Evolutionary conservation across 2,329 filamentous ascomycete genomes (phyloP).

Genomic region (Chaetomiaceae sp.): DNA sequence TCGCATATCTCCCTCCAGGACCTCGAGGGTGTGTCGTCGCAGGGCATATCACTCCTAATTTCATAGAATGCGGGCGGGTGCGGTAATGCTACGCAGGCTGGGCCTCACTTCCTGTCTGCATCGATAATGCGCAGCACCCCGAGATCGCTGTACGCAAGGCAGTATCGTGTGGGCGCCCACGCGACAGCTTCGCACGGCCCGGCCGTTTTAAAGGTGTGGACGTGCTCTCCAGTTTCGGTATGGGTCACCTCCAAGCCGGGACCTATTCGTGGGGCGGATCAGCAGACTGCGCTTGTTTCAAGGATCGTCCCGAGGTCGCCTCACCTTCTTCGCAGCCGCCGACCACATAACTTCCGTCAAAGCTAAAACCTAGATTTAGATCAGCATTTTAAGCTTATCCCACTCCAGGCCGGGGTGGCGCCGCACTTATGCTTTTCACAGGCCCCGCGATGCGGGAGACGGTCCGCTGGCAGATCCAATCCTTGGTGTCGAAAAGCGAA

Average conservation of each 20-base stretch:
- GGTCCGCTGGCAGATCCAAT: slow-evolving; percentile 72
- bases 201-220: slow-evolving; percentile 66
- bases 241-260: slow-evolving; percentile 65
- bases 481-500: slow-evolving; percentile 70
- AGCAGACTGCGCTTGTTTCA: slow-evolving; percentile 12
- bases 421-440: slow-evolving; percentile 62
- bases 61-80: background rate
- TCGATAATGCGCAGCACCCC: slow-evolving; percentile 66
- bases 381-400: slow-evolving; percentile 24
- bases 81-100: no score
- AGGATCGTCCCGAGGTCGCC: slow-evolving; percentile 13
- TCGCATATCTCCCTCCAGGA: no score
- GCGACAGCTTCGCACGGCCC: slow-evolving; percentile 62
- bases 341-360: slow-evolving; percentile 70
- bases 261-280: slow-evolving; percentile 34
- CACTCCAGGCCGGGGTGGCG: background rate
- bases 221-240: slow-evolving; percentile 67
- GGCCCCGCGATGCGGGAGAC: slow-evolving; percentile 65
- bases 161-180: slow-evolving; percentile 73
- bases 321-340: slow-evolving; percentile 69
- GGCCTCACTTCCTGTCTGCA: slow-evolving; percentile 38
- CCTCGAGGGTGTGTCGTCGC: no score
- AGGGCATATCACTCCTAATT: no score
- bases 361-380: slow-evolving; percentile 59
- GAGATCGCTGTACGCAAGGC: slow-evolving; percentile 67